Conservation (phyloP, 257 asterid species). For the Solanum bulbocastanum region DNA sequence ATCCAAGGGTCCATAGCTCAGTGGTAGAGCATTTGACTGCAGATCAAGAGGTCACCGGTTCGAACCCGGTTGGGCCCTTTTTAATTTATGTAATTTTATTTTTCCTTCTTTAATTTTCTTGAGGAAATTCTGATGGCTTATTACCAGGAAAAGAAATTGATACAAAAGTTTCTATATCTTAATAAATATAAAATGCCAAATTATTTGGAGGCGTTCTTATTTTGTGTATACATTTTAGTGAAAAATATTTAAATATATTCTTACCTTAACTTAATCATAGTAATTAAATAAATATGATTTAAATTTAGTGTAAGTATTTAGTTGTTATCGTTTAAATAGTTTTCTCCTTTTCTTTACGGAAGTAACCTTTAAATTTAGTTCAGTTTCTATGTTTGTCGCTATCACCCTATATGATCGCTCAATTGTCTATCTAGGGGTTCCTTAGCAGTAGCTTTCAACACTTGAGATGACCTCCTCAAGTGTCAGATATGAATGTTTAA, state of each 20-base stretch:
- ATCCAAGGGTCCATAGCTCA: slow-evolving; percentile 47
- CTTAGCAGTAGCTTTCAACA: not conserved
- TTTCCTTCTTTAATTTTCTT: not conserved
- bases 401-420: not conserved
- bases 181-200: not conserved
- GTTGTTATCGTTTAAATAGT: not conserved
- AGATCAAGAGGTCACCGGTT: slow-evolving; percentile 43
- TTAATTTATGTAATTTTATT: no score
- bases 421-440: no score
- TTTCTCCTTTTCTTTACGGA: rapidly evolving
- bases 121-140: not conserved
- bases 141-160: not conserved
- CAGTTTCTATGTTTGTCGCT: no score
- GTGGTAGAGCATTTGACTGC: slow-evolving; percentile 82
- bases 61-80: slow-evolving; percentile 34
- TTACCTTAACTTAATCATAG: not conserved
- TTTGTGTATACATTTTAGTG: no score
- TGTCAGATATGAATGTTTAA: not conserved
- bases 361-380: no score
- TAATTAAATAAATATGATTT: no score
- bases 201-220: not conserved
- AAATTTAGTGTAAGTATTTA: no score
- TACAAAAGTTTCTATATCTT: not conserved
- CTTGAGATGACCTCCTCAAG: not conserved
- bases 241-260: no score